phyloP scores from a whole-genome alignment of 2,329 filamentous ascomycete genomes.

The Westerdykella ornata region DNA sequence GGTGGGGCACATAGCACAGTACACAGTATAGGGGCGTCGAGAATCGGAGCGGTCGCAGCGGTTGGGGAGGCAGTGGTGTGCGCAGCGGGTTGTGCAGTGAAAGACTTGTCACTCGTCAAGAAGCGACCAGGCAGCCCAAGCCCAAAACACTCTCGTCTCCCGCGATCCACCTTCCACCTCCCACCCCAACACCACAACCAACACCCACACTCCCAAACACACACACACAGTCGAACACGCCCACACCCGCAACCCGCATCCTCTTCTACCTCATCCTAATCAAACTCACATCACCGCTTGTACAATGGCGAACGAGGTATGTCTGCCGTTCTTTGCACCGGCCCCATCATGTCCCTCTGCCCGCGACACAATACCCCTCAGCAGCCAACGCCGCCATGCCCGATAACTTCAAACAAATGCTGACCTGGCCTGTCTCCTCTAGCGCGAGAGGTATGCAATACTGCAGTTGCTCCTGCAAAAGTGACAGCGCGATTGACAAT shows the following conservation, averaged over 20 bases:
- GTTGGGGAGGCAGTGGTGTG: background rate
- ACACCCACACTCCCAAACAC: conserved; percentile 5
- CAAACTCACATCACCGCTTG: conserved; percentile 9
- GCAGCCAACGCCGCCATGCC: conserved; percentile 26
- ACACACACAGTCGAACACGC: background rate
- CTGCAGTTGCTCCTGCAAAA: conserved; percentile 11
- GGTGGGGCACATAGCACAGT: background rate
- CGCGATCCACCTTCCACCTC: conserved; percentile 5
- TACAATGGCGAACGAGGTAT: conserved; percentile 59
- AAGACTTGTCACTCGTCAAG: conserved; percentile 6
- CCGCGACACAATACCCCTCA: conserved; percentile 38
- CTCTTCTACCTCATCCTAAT: conserved; percentile 16
- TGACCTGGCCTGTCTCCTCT: conserved; percentile 28
- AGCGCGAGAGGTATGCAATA: conserved; percentile 46
- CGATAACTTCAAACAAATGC: conserved; percentile 31
- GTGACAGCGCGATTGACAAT: conserved; percentile 22
- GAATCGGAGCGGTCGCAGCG: background rate
- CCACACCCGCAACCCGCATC: conserved; percentile 12
- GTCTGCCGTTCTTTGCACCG: conserved; percentile 37
- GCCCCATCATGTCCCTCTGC: conserved; percentile 27
- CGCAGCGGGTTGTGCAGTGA: conserved; percentile 5
- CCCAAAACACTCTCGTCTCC: conserved; percentile 8
- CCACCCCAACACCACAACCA: conserved; percentile 19
- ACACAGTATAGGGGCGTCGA: background rate
- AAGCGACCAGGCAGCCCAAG: conserved; percentile 8